Conservation (phyloP, 805 yeast genomes). For the Metschnikowia baotianmanensis region DNA sequence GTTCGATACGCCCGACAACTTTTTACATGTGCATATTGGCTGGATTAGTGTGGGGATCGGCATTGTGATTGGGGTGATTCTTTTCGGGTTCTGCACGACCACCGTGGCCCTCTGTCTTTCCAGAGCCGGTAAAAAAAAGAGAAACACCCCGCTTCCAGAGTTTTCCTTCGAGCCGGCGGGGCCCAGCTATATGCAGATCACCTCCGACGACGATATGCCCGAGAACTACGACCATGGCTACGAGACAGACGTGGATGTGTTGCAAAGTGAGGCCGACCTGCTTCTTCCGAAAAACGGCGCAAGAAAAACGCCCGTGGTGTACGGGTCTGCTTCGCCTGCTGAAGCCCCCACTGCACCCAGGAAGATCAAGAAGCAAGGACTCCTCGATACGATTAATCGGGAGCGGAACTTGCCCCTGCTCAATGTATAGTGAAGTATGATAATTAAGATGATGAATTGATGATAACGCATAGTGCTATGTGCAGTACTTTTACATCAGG, state of each 20-base stretch:
- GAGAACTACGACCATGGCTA: constrained; percentile 35
- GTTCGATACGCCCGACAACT: constrained; percentile 47
- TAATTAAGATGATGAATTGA: neutral
- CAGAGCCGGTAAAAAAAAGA: constrained; percentile 2
- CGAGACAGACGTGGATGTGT: constrained; percentile 42
- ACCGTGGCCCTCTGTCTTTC: constrained; percentile 19
- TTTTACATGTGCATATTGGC: constrained; percentile 61
- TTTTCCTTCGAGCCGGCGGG: constrained; percentile 17
- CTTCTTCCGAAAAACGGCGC: constrained; percentile 27
- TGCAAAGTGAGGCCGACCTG: constrained; percentile 30
- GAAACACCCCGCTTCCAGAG: constrained; percentile 6
- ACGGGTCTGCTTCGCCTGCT: constrained; percentile 14
- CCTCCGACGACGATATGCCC: constrained; percentile 27
- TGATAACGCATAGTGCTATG: no score
- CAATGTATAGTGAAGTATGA: neutral
- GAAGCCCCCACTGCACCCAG: constrained; percentile 25
- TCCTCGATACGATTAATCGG: constrained; percentile 19
- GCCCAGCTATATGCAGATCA: constrained; percentile 38
- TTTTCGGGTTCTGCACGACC: constrained; percentile 27
- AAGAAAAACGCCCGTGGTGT: constrained; percentile 1
- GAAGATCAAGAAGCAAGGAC: constrained; percentile 22
- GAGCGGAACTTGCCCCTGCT: constrained; percentile 24
- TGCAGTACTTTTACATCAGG: no score
- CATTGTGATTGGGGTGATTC: constrained; percentile 55
- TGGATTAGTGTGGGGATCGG: constrained; percentile 68